Evolutionary conservation across 2,329 filamentous ascomycete genomes (phyloP).

Genomic region (Raffaelea arxii): DNA sequence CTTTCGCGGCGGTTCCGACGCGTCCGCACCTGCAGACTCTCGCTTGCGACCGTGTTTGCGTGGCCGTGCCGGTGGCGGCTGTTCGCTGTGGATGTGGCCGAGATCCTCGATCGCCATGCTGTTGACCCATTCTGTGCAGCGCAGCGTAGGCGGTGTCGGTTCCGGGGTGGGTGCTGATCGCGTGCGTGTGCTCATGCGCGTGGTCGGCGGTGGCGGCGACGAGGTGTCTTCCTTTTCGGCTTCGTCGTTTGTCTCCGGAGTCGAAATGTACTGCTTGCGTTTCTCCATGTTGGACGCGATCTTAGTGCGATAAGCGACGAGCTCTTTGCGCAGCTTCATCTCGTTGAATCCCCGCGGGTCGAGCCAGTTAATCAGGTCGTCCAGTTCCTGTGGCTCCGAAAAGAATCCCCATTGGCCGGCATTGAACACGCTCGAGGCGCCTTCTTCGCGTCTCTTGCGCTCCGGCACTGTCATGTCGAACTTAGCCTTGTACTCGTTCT

Average conservation of each 20-base stretch:
- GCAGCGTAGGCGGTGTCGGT: constrained; percentile 31
- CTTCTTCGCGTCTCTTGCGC: constrained; percentile 79
- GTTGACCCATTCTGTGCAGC: constrained; percentile 47
- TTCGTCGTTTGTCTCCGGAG: constrained; percentile 28
- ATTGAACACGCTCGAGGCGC: constrained; percentile 63
- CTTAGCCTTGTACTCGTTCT: constrained; percentile 64
- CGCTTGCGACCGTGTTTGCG: constrained; percentile 45
- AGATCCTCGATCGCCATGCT: constrained; percentile 46
- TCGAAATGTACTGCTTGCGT: constrained; percentile 61
- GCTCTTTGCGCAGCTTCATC: constrained; percentile 76
- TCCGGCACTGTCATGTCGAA: constrained; percentile 79
- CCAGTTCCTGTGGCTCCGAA: constrained; percentile 68
- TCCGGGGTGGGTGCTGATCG: constrained; percentile 30
- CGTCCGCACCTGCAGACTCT: constrained; percentile 16
- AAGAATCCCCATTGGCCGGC: constrained; percentile 88
- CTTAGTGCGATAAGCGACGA: constrained; percentile 63
- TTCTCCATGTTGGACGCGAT: constrained; percentile 74
- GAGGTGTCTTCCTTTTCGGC: constrained; percentile 24
- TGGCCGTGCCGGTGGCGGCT: constrained; percentile 40
- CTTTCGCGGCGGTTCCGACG: constrained; percentile 15
- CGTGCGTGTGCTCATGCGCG: constrained; percentile 37
- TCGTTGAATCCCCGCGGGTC: constrained; percentile 82
- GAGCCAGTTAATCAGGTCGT: constrained; percentile 76
- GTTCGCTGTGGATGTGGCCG: constrained; percentile 47
- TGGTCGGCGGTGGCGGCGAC: constrained; percentile 20